A percentile compares a stretch with the other conserved stretches of the same genome.
These are phyloP conservation scores for Amylocystis lapponica DNA, from an alignment of 768 basidiomycete genomes.

Conservation along the genomic window DNA sequence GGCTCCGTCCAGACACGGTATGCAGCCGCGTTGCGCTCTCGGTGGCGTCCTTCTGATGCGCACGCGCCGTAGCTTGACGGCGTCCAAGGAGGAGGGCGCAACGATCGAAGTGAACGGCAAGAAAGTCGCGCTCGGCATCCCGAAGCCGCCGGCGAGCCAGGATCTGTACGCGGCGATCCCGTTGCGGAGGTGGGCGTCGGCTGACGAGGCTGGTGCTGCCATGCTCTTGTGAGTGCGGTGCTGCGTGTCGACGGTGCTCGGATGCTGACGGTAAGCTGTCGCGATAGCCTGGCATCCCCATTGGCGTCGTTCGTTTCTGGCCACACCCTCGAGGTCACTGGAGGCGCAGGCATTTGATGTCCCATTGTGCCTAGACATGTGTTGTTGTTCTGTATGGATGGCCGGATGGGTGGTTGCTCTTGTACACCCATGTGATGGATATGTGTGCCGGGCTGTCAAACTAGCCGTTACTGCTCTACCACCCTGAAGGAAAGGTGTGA, in stretches of 20 bases:
- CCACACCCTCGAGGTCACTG: constrained; percentile 81
- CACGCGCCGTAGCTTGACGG: constrained; percentile 52
- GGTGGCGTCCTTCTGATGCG: neutral
- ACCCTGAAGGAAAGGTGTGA: too few species aligned
- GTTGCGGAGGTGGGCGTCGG: constrained; percentile 57
- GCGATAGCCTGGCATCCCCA: constrained; percentile 62
- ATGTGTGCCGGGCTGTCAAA: too few species aligned
- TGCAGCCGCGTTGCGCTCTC: constrained; percentile 4
- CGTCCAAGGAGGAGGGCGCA: constrained; percentile 70
- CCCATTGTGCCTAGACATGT: too few species aligned
- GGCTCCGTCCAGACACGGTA: constrained; percentile 75
- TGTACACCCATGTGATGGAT: too few species aligned
- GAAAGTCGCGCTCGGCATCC: constrained; percentile 79
- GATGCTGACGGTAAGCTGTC: neutral
- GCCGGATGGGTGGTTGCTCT: too few species aligned
- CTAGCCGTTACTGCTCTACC: too few species aligned
- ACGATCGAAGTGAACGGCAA: constrained; percentile 78
- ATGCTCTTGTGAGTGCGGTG: constrained; percentile 63
- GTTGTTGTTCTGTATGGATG: too few species aligned
- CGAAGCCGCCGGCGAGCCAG: constrained; percentile 30
- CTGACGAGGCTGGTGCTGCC: constrained; percentile 73
- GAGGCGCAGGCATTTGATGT: constrained; percentile 67
- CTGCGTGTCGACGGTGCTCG: neutral
- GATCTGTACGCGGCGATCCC: constrained; percentile 55
- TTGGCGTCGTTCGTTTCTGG: constrained; percentile 77